Percentiles rank a stretch among this genome's conserved stretches.
phyloP scores from a whole-genome alignment of 768 basidiomycete genomes.

The Auriculariales sp. region DNA sequence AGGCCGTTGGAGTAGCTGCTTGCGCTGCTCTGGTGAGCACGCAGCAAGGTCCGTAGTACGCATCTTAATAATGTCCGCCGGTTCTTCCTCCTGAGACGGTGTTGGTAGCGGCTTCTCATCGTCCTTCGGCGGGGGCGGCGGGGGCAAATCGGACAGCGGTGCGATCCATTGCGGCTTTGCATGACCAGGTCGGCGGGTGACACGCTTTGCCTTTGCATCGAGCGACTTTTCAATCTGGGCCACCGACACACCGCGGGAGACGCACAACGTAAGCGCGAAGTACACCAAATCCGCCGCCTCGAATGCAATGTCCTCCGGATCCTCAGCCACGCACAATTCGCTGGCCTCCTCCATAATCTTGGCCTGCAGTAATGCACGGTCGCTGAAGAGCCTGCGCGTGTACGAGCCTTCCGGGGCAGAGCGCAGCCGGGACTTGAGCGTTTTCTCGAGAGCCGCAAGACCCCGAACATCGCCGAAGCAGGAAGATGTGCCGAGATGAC shows the following conservation, averaged over 20 bases:
- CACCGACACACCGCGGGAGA: slow-evolving; percentile 67
- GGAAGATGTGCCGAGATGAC: slow-evolving; percentile 73
- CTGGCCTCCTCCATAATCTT: slow-evolving; percentile 99
- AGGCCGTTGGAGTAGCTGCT: slow-evolving; percentile 67
- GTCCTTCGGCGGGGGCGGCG: slow-evolving; percentile 10
- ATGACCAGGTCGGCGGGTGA: slow-evolving; percentile 78
- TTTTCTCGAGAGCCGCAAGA: slow-evolving; percentile 65
- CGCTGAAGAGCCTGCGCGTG: slow-evolving; percentile 73
- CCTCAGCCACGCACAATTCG: slow-evolving; percentile 76
- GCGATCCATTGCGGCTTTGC: slow-evolving; percentile 66
- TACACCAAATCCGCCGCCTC: slow-evolving; percentile 94
- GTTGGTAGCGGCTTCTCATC: slow-evolving; percentile 7
- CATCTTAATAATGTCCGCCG: slow-evolving; percentile 54
- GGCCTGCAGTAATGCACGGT: slow-evolving; percentile 64
- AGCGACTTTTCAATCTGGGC: slow-evolving; percentile 73
- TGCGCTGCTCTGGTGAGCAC: slow-evolving; percentile 36
- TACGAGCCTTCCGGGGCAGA: slow-evolving; percentile 86
- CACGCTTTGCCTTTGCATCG: slow-evolving; percentile 72
- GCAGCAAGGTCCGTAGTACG: slow-evolving; percentile 47
- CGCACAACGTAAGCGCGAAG: slow-evolving; percentile 77
- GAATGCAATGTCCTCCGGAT: slow-evolving; percentile 73
- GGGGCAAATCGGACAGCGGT: slow-evolving; percentile 9
- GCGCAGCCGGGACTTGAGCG: slow-evolving; percentile 52
- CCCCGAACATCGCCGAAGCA: slow-evolving; percentile 85
- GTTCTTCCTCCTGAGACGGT: slow-evolving; percentile 10